Conservation (phyloP, 352 stramenopile species). For the Phytophthora agathidicida region DNA sequence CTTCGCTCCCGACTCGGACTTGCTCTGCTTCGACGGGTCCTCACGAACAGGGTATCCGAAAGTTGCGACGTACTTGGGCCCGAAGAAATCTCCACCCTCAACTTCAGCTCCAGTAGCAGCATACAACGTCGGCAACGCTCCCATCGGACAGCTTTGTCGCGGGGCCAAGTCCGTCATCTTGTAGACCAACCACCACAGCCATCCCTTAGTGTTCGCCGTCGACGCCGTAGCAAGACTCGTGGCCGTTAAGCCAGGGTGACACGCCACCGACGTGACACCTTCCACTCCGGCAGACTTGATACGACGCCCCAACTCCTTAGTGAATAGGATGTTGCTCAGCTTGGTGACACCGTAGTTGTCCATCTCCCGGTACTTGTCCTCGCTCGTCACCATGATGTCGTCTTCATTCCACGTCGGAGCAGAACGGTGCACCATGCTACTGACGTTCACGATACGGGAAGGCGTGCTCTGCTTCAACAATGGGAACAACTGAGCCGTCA, state of each 20-base stretch:
- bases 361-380: conserved; percentile 34
- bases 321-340: conserved; percentile 93
- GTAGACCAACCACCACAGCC: conserved; percentile 31
- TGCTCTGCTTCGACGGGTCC: conserved; percentile 29
- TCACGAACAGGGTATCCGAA: conserved; percentile 48
- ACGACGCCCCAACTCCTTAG: conserved; percentile 80
- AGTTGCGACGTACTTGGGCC: conserved; percentile 20
- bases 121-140: conserved; percentile 50
- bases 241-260: conserved; percentile 37
- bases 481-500: conserved; percentile 48
- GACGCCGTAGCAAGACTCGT: conserved; percentile 35
- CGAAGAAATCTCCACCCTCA: conserved; percentile 36
- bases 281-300: conserved; percentile 21
- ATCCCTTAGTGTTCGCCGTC: background rate
- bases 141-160: conserved; percentile 35
- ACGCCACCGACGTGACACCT: conserved; percentile 32
- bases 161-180: conserved; percentile 28
- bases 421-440: conserved; percentile 35
- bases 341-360: conserved; percentile 87
- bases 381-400: conserved; percentile 11
- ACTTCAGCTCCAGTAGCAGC: conserved; percentile 33
- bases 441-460: conserved; percentile 51
- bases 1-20: conserved; percentile 27
- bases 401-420: conserved; percentile 19
- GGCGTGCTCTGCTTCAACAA: conserved; percentile 27